Percentiles rank a stretch among this genome's conserved stretches.
These are phyloP conservation scores for Gonapodya prolifera DNA, from an alignment of 192 early-diverging fungal genomes.

Conservation along the genomic window DNA sequence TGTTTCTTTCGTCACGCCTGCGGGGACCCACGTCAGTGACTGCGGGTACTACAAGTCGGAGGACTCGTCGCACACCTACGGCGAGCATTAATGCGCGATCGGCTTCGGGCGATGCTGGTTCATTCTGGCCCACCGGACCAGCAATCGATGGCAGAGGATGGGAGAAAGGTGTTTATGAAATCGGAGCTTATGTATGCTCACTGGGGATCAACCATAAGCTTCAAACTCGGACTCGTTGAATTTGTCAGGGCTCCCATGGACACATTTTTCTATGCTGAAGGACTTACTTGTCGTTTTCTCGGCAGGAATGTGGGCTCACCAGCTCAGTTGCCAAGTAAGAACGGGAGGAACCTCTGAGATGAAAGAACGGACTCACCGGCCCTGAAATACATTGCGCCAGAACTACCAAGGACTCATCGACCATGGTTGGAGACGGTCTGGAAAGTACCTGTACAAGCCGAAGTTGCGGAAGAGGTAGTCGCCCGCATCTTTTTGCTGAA, in stretches of 20 bases:
- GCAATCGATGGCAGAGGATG: too few relatives aligned
- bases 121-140: too few relatives aligned
- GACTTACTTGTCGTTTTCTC: too few relatives aligned
- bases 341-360: neutral
- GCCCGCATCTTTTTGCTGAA: too few relatives aligned
- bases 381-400: constrained; percentile 12
- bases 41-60: constrained; percentile 59
- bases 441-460: constrained; percentile 64
- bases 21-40: constrained; percentile 10
- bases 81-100: constrained; percentile 45
- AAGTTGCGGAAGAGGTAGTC: constrained; percentile 53
- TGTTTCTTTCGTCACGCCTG: neutral
- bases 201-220: too few relatives aligned
- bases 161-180: too few relatives aligned
- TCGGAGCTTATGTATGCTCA: too few relatives aligned
- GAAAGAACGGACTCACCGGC: neutral
- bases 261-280: too few relatives aligned
- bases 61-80: constrained; percentile 39
- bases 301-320: too few relatives aligned
- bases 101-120: constrained; percentile 22
- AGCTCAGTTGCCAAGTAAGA: too few relatives aligned
- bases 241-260: too few relatives aligned
- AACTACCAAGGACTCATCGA: constrained; percentile 57
- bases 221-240: too few relatives aligned
- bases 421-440: constrained; percentile 61